Conservation (phyloP, 2,329 filamentous ascomycete genomes). For the Alternaria gaisen region DNA sequence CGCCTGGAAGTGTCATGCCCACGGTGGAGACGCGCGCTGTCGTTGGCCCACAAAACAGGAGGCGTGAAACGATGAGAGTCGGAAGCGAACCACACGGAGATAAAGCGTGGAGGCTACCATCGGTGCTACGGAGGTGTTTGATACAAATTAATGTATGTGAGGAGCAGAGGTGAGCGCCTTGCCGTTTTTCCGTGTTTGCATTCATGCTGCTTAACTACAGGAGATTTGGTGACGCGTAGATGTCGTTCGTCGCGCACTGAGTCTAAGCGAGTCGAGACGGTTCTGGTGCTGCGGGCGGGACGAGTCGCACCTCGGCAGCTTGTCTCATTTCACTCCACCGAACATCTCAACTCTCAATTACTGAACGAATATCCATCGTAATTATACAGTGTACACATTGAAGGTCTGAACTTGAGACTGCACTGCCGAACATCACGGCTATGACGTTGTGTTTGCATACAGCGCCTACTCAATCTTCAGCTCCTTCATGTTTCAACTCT, state of each 20-base stretch:
- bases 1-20: slow-evolving; percentile 3
- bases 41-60: slow-evolving; percentile 3
- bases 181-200: neutral
- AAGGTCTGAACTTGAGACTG: neutral
- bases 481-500: slow-evolving; percentile 25
- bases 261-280: slow-evolving; percentile 7
- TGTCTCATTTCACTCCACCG: neutral
- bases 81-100: slow-evolving; percentile 10
- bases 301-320: neutral
- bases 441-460: neutral
- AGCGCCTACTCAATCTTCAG: neutral
- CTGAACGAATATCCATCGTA: neutral
- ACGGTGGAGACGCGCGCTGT: slow-evolving; percentile 13
- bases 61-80: slow-evolving; percentile 13
- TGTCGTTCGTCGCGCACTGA: neutral
- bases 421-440: neutral
- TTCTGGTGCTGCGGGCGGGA: slow-evolving; percentile 2
- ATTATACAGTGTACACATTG: neutral
- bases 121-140: neutral
- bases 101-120: neutral
- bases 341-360: neutral
- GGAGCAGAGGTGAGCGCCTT: neutral
- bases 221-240: slow-evolving; percentile 10
- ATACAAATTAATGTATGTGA: slow-evolving; percentile 3
- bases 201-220: slow-evolving; percentile 1